These are phyloP conservation scores for Pyrenochaeta sp. DNA, from an alignment of 2,329 filamentous ascomycete genomes.

Conservation along the genomic window DNA sequence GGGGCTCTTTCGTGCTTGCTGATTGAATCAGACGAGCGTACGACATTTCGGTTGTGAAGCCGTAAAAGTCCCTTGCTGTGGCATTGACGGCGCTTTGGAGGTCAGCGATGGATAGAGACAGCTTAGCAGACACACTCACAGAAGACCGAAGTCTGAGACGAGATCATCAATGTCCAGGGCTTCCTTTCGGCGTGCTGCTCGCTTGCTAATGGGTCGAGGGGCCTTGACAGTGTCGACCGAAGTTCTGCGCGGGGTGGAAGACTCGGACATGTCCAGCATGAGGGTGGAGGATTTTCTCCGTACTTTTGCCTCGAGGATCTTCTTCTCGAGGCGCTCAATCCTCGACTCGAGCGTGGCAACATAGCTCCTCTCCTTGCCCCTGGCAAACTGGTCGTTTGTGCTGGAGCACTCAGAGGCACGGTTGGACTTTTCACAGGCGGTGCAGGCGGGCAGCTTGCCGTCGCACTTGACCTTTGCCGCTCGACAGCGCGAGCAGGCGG, in stretches of 20 bases:
- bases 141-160: constrained; percentile 90
- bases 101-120: constrained; percentile 10
- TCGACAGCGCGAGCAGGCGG: constrained; percentile 83
- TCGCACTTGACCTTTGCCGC: constrained; percentile 98
- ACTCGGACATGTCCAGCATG: constrained; percentile 66
- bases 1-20: constrained; percentile 76
- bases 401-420: constrained; percentile 88
- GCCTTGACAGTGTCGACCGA: constrained; percentile 47
- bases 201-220: constrained; percentile 44
- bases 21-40: constrained; percentile 89
- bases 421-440: constrained; percentile 91
- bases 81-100: constrained; percentile 82
- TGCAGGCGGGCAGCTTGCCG: constrained; percentile 93
- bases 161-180: constrained; percentile 89
- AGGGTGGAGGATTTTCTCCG: constrained; percentile 75
- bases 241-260: constrained; percentile 60
- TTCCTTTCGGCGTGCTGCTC: constrained; percentile 66
- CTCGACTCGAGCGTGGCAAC: constrained; percentile 93
- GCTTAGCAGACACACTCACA: constrained; percentile 63
- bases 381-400: constrained; percentile 93
- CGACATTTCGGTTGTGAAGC: constrained; percentile 86
- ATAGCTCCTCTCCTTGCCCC: constrained; percentile 96
- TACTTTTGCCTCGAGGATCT: constrained; percentile 71
- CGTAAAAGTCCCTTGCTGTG: constrained; percentile 91
- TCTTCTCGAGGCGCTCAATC: constrained; percentile 85